Percentiles rank a stretch among this genome's conserved stretches.
Evolutionary conservation across 176 grass and related monocot species (phyloP).

Genomic region (Oryza coarctata): DNA sequence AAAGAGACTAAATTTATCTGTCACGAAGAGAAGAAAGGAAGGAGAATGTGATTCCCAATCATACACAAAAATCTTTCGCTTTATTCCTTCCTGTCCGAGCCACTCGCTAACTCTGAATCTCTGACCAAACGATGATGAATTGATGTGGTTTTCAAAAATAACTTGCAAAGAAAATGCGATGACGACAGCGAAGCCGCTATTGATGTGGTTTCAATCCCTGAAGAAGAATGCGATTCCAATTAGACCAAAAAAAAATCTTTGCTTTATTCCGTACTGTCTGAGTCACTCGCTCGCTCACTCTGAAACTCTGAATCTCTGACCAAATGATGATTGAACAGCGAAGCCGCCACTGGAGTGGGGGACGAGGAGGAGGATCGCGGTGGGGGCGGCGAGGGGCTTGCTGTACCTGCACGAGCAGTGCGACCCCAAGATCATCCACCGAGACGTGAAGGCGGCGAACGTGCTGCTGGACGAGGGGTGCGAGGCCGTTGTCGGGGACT

Average conservation of each 20-base stretch:
- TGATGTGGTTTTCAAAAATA: neutral
- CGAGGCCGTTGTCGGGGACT: slow-evolving; percentile 87
- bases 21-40: neutral
- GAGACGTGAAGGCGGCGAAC: slow-evolving; percentile 94
- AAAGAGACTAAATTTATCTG: neutral
- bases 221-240: slow-evolving; percentile 32
- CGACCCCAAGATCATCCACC: slow-evolving; percentile 97
- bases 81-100: slow-evolving; percentile 17
- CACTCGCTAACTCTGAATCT: too few relatives aligned
- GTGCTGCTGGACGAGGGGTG: slow-evolving; percentile 85
- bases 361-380: slow-evolving; percentile 81
- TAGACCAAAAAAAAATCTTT: slow-evolving; percentile 28
- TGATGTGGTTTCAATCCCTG: too few relatives aligned
- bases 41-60: slow-evolving; percentile 38
- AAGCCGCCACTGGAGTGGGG: slow-evolving; percentile 89
- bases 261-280: slow-evolving; percentile 30
- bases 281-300: neutral
- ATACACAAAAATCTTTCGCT: slow-evolving; percentile 23
- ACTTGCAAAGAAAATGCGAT: too few relatives aligned
- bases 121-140: too few relatives aligned
- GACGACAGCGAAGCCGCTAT: too few relatives aligned
- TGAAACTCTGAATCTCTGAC: neutral
- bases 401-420: slow-evolving; percentile 97
- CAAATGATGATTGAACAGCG: slow-evolving; percentile 29
- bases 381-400: slow-evolving; percentile 83